These are phyloP conservation scores for Myxozyma kluyveri DNA, from an alignment of 805 yeast species.

Conservation along the genomic window DNA sequence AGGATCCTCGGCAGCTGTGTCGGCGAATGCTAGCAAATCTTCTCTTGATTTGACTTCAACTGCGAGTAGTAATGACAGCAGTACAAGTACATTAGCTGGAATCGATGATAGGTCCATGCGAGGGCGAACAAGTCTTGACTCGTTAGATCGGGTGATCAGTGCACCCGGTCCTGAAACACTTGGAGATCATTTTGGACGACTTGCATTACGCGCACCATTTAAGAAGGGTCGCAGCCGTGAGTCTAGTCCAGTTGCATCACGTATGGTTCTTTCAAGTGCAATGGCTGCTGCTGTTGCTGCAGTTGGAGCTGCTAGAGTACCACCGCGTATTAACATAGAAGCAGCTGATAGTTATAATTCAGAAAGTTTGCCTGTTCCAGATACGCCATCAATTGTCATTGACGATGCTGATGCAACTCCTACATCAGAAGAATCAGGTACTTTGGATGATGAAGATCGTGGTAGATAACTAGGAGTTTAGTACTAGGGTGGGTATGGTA, in stretches of 20 bases:
- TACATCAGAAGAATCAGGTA: not conserved
- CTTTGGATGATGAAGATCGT: slow-evolving; percentile 6
- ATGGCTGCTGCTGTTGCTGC: slow-evolving; percentile 21
- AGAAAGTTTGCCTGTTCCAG: not conserved
- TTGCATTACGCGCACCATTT: not conserved
- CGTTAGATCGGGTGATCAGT: not conserved
- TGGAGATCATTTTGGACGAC: not conserved
- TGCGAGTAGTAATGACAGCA: not conserved
- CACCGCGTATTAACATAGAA: no score
- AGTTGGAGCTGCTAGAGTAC: slow-evolving; percentile 4
- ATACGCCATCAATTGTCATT: slow-evolving; percentile 18
- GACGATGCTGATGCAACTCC: slow-evolving; percentile 5
- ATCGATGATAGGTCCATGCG: no score
- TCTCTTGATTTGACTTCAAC: not conserved
- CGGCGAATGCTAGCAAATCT: not conserved
- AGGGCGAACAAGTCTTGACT: no score
- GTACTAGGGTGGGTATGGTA: not conserved
- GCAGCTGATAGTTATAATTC: no score
- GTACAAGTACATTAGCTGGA: not conserved
- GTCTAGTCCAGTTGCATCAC: not conserved
- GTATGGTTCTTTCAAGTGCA: slow-evolving; percentile 13
- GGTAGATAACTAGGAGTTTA: not conserved
- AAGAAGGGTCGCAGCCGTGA: not conserved
- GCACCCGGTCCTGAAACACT: not conserved
- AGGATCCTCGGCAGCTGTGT: not conserved